These are phyloP conservation scores for Fistulinella prunicolor DNA, from an alignment of 768 basidiomycete genomes.

Conservation along the genomic window DNA sequence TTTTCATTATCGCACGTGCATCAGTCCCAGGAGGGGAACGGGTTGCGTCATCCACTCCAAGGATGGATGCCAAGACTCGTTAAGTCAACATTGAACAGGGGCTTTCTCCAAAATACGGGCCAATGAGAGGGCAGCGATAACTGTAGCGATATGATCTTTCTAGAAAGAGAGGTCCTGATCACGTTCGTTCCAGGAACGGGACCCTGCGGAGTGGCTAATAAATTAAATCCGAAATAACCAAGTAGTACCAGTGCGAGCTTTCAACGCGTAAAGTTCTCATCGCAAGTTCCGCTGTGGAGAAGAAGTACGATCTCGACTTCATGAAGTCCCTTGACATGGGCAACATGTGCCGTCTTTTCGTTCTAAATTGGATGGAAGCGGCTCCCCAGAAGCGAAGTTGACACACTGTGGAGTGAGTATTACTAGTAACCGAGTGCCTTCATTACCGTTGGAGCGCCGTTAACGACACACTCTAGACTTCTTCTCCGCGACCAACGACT, in stretches of 20 bases:
- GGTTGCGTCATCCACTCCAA: conserved; percentile 6
- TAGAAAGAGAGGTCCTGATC: conserved; percentile 9
- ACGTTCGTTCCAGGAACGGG: conserved; percentile 17
- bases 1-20: conserved; percentile 4
- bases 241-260: background rate
- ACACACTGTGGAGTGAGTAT: conserved; percentile 16
- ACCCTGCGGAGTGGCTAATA: conserved; percentile 12
- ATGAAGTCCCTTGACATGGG: background rate
- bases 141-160: conserved; percentile 6
- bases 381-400: background rate
- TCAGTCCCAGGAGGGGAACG: background rate
- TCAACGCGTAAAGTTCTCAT: background rate
- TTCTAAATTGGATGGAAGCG: background rate
- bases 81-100: background rate
- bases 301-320: background rate
- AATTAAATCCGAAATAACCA: conserved; percentile 7
- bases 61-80: background rate
- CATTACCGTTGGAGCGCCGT: background rate
- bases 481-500: conserved; percentile 10
- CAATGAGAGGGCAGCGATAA: conserved; percentile 20
- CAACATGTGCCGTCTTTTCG: background rate
- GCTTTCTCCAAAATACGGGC: conserved; percentile 4
- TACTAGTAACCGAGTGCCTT: background rate
- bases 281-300: background rate
- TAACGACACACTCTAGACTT: background rate